Percentiles rank a stretch among this genome's conserved stretches.
Evolutionary conservation across 768 basidiomycete genomes (phyloP).

Genomic region (Mycena crocata): DNA sequence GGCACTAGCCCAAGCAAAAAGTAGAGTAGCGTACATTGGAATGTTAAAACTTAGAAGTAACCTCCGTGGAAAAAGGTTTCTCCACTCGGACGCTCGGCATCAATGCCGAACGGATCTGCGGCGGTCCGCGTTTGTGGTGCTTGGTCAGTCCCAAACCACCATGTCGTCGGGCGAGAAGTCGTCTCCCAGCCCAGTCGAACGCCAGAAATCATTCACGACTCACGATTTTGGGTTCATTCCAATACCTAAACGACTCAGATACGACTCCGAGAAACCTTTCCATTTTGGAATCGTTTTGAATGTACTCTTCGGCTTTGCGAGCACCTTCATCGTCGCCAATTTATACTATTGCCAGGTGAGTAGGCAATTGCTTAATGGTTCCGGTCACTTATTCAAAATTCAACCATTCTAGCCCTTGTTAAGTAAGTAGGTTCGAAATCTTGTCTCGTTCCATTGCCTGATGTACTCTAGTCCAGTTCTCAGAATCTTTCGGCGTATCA

Average conservation of each 20-base stretch:
- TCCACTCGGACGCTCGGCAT: not conserved
- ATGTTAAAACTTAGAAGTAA: not conserved
- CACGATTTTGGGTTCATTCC: constrained; percentile 73
- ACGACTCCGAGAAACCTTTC: constrained; percentile 61
- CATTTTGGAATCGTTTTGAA: constrained; percentile 67
- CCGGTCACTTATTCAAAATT: not conserved
- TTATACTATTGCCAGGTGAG: constrained; percentile 78
- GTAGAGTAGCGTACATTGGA: no score
- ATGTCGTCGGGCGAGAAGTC: constrained; percentile 5
- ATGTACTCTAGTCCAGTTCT: constrained; percentile 51
- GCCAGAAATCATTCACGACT: not conserved
- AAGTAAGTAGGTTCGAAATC: constrained; percentile 68
- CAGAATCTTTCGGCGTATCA: constrained; percentile 49
- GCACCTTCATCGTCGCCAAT: constrained; percentile 77
- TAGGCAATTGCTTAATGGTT: not conserved
- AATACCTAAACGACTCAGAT: constrained; percentile 67
- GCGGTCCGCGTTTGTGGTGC: not conserved
- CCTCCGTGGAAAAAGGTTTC: constrained; percentile 9
- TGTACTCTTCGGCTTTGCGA: constrained; percentile 69
- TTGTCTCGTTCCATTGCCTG: not conserved
- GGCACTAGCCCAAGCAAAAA: not conserved
- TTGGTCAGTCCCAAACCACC: constrained; percentile 2
- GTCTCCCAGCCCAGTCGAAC: not conserved
- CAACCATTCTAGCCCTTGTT: constrained; percentile 65
- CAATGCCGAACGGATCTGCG: not conserved